Base-by-base conservation (phyloP, 768 basidiomycete species). In the Boletus rubroflammeus region DNA sequence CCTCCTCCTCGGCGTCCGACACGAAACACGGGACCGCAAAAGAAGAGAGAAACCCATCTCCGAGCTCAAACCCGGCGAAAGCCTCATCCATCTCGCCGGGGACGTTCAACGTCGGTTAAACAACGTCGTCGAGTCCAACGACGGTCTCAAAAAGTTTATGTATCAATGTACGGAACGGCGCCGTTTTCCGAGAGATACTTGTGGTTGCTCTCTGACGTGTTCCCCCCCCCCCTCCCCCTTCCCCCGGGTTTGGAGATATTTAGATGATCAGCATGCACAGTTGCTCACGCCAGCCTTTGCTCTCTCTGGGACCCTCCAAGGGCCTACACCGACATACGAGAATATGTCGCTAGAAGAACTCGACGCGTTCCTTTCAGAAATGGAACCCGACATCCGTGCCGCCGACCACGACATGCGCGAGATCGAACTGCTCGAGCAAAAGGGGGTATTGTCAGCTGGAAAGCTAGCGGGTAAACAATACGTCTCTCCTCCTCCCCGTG, bases 361-460 rank as follows among this genome's bases (percentile, higher is more conserved):
- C 8, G 86, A 88, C 38, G 84, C 85, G 0, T 76, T 88, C 51
- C 69, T 92, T 10, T 70, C 78, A 0, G 90, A 93, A 63, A 88
- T 93, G 84, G 91, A 92, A 59, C 80, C 83, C 5, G 91, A 93
- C 48, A 83, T 93, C 47, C 88, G 90, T 29, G 81, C 83, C 31
- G 90, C 89, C 10, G 91, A 93, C 61, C 81, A 86, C 8, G 89
- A 91, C 60, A 81, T 92, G 78, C 80, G 79, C 35, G 90, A 92
- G 64, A 88, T 93, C 31, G 84, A 85, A 53, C 68, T 75, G 14
- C 69, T 92, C 43, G 84, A 88, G 61, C 78, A 79, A 62, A 87
- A 82, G 58, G 88, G 88, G 32, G 83, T 89, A 9, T 77, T 83
- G 5, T 80, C 81, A 6, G 86, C 89, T 0, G 90, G 90, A 5